phyloP scores from a whole-genome alignment of 192 early-diverging fungal genomes.

The Rhizophagus prolifer region DNA sequence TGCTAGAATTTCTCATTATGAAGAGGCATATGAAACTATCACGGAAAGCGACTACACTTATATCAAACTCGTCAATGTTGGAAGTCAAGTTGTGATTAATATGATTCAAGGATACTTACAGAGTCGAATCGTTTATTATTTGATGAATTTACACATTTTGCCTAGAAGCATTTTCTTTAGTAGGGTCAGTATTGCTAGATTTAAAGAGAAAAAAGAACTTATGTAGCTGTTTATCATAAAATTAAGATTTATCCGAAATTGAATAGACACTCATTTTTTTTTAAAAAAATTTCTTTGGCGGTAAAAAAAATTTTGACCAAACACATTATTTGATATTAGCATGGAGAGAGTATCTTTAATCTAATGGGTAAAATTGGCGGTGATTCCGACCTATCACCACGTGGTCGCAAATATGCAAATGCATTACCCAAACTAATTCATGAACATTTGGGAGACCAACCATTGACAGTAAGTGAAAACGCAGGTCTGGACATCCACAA shows the following conservation, averaged over 20 bases:
- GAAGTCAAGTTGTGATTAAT: constrained; percentile 88
- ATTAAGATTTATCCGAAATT: background rate
- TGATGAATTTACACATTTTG: constrained; percentile 99
- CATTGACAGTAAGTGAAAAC: constrained; percentile 56
- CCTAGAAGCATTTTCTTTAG: constrained; percentile 92
- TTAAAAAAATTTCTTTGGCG: background rate
- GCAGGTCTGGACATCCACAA: constrained; percentile 93
- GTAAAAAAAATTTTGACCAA: background rate
- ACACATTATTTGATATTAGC: constrained; percentile 38
- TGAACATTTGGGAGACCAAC: constrained; percentile 70
- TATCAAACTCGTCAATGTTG: constrained; percentile 95
- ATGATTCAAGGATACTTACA: constrained; percentile 94
- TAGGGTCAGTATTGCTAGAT: constrained; percentile 44
- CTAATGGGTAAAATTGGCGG: constrained; percentile 91
- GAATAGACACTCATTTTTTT: background rate
- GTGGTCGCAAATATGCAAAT: constrained; percentile 83
- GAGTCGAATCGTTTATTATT: constrained; percentile 95
- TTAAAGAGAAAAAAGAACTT: background rate
- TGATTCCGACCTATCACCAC: constrained; percentile 85
- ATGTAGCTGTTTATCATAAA: background rate
- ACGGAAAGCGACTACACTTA: constrained; percentile 74
- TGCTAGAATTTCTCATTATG: constrained; percentile 90
- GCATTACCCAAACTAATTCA: constrained; percentile 81
- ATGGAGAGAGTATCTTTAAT: constrained; percentile 96
- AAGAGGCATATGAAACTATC: constrained; percentile 87